These are phyloP conservation scores for Mycothermus thermophilus DNA, from an alignment of 495 filamentous ascomycete species.

Conservation along the genomic window DNA sequence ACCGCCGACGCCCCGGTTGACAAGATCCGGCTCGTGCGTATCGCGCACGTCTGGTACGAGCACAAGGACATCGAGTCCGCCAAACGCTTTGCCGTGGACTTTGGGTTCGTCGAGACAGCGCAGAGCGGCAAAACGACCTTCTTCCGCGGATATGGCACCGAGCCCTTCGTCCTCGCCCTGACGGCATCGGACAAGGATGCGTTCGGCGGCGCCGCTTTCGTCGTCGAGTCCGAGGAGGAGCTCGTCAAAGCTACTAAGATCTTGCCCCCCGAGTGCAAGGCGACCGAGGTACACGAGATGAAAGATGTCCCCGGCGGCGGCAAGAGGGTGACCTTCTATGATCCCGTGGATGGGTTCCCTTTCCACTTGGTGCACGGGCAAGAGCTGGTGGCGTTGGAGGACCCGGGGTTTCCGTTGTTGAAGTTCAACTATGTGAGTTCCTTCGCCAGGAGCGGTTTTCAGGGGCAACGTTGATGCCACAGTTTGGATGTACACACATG, in stretches of 20 bases:
- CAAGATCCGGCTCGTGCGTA: conserved; percentile 40
- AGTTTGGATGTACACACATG: too few relatives aligned
- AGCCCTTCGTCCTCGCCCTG: conserved; percentile 43
- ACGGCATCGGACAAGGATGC: conserved; percentile 32
- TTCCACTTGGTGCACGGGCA: conserved; percentile 48
- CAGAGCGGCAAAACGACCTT: conserved; percentile 36
- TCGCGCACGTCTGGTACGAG: conserved; percentile 45
- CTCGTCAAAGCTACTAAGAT: conserved; percentile 31
- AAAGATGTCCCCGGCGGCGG: conserved; percentile 45
- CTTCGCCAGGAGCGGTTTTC: background rate
- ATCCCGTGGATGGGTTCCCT: conserved; percentile 45
- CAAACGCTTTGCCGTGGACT: conserved; percentile 39
- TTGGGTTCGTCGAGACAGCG: conserved; percentile 39
- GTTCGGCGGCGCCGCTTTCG: conserved; percentile 41
- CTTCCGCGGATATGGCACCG: conserved; percentile 46
- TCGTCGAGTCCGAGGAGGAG: conserved; percentile 43
- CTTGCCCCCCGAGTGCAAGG: conserved; percentile 28
- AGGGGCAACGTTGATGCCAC: too few relatives aligned
- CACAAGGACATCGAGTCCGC: conserved; percentile 37
- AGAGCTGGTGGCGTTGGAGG: conserved; percentile 17
- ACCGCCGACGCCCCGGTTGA: too few relatives aligned
- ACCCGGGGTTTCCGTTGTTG: conserved; percentile 29
- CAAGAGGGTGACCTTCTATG: conserved; percentile 40
- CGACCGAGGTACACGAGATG: conserved; percentile 36
- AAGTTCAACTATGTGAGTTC: conserved; percentile 31